Evolutionary conservation across 768 basidiomycete genomes (phyloP), one percentile per base, ranked within the genome.

Genomic region (Lactarius indigo): DNA sequence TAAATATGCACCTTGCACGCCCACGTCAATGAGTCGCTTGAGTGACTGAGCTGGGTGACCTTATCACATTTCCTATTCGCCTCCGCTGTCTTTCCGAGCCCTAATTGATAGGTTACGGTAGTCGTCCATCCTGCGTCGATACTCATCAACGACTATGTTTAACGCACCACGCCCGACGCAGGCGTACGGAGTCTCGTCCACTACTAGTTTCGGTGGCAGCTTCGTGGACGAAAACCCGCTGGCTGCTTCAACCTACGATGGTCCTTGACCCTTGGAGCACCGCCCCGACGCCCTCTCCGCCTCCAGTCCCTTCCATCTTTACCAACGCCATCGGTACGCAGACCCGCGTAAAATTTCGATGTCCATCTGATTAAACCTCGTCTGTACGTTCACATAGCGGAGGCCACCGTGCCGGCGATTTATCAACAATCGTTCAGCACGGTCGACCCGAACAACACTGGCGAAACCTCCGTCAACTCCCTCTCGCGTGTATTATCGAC

Each of bases 401-500:
- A 91, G 76, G 92, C 91, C 52, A 88, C 87, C 28, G 87, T 94
- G 15, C 94, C 94, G 30, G 76, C 85, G 20, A 82, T 89, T 58
- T 97, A 97, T 77, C 83, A 85, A 67, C 81, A 81, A 56, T 85
- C 94, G 13, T 92, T 91, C 72, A 81, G 84, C 39, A 80, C 87
- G 8, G 87, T 92, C 33, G 92, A 94, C 76, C 82, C 85, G n/a
- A 80, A 72, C 35, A 84, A 84, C 68, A 79, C 85, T 15, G 93
- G 92, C 56, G 91, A 94, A 73, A 85, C 87, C 2, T 94, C 94
- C 20, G 86, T 97, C 42, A 91, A 88, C 70, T 83, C 92, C 0
- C 79, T 96, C 47, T 92, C 92, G 57, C 84, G 94, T 50, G 85
- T 95, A 37, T 79, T 97, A 33, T 80, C 83, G 35, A 91, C 92